phyloP scores from a whole-genome alignment of 441 rosid species.

The Erysimum pusillum region DNA sequence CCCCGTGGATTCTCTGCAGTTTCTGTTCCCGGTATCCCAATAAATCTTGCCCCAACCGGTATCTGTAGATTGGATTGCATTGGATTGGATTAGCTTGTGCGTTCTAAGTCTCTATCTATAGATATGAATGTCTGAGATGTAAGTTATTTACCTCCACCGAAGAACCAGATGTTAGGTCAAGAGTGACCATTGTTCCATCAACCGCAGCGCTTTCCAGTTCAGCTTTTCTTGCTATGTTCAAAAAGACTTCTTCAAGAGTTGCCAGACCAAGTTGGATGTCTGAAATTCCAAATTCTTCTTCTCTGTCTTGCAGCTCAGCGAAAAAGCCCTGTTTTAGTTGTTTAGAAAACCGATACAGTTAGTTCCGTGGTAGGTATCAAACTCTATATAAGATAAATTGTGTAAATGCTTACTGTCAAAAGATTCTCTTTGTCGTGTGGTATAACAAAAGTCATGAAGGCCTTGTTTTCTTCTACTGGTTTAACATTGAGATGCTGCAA shows the following conservation, averaged over 20 bases:
- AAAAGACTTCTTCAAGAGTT: slow-evolving; percentile 95
- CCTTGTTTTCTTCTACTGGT: slow-evolving; percentile 75
- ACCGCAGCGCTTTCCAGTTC: slow-evolving; percentile 87
- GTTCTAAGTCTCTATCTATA: slow-evolving; percentile 69
- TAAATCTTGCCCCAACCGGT: slow-evolving; percentile 82
- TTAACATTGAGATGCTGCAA: slow-evolving; percentile 71
- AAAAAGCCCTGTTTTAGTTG: slow-evolving; percentile 61
- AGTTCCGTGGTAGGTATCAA: neutral
- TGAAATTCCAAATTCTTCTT: slow-evolving; percentile 66
- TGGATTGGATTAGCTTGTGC: slow-evolving; percentile 51
- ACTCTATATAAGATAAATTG: neutral
- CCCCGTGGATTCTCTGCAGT: slow-evolving; percentile 72
- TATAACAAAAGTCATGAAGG: slow-evolving; percentile 85
- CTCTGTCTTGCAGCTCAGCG: slow-evolving; percentile 76
- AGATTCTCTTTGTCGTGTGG: slow-evolving; percentile 80
- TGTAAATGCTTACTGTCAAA: slow-evolving; percentile 61
- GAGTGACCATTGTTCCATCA: slow-evolving; percentile 74
- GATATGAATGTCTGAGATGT: slow-evolving; percentile 58
- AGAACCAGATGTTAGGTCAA: slow-evolving; percentile 70
- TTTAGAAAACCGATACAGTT: slow-evolving; percentile 1
- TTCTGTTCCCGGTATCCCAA: slow-evolving; percentile 84
- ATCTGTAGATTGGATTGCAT: slow-evolving; percentile 56
- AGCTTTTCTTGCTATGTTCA: slow-evolving; percentile 88
- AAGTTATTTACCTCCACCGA: slow-evolving; percentile 61
- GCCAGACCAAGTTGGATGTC: slow-evolving; percentile 90